Evolutionary conservation across 345 rosid genomes (phyloP).

Genomic region (Populus alba): DNA sequence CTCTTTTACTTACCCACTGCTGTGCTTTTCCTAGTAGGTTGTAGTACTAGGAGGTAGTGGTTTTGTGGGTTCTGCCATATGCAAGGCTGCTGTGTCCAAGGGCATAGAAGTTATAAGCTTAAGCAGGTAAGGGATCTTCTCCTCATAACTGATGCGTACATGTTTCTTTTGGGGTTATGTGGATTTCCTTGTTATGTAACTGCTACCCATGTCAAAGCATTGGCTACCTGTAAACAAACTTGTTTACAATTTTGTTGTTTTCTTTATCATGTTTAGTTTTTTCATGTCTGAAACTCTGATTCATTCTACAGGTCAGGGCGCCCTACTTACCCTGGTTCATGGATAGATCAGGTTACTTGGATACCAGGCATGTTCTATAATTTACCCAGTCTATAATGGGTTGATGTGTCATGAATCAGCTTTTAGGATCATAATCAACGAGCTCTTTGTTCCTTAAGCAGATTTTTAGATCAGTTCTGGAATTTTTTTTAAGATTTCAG

Average conservation of each 20-base stretch:
- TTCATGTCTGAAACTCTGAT: slow-evolving; percentile 9
- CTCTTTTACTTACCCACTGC: slow-evolving; percentile 10
- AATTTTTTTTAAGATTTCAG: not conserved
- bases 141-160: slow-evolving; percentile 9
- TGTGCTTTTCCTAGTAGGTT: slow-evolving; percentile 48
- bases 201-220: not conserved
- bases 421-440: too few species aligned
- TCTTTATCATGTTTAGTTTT: not conserved
- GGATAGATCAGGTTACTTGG: slow-evolving; percentile 96
- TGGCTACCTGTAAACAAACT: not conserved
- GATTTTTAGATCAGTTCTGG: too few species aligned
- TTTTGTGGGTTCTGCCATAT: slow-evolving; percentile 90
- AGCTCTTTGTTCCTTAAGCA: too few species aligned
- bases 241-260: not conserved
- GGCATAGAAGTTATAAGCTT: slow-evolving; percentile 85
- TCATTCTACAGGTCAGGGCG: slow-evolving; percentile 70
- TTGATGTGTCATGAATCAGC: not conserved
- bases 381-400: slow-evolving; percentile 3
- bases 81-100: slow-evolving; percentile 82
- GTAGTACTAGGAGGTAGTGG: slow-evolving; percentile 90
- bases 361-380: slow-evolving; percentile 51
- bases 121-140: slow-evolving; percentile 55
- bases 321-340: slow-evolving; percentile 58
- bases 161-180: not conserved
- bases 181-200: not conserved